These are phyloP conservation scores for Ascosphaera aggregata DNA, from an alignment of 2,329 filamentous ascomycete species.

Conservation along the genomic window DNA sequence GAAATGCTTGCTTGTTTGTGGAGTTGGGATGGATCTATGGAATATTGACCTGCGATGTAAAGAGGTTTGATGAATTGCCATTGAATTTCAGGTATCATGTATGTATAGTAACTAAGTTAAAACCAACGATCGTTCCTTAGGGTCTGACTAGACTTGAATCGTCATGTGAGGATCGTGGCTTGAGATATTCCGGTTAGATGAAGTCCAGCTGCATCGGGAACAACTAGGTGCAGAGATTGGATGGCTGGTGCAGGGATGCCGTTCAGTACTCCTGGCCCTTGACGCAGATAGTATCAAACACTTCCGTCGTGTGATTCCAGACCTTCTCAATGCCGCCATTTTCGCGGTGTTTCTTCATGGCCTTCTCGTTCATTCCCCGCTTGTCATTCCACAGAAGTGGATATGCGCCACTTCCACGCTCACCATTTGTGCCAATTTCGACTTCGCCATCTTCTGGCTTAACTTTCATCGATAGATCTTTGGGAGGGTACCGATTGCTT, in stretches of 20 bases:
- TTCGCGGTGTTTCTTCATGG: constrained; percentile 4
- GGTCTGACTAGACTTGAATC: background rate
- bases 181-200: no score
- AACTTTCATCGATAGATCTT: background rate
- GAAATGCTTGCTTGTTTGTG: constrained; percentile 18
- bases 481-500: constrained; percentile 4
- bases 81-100: background rate
- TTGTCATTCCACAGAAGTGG: constrained; percentile 6
- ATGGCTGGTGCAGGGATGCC: background rate
- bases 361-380: constrained; percentile 3
- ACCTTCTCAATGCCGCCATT: constrained; percentile 7
- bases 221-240: no score
- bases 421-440: constrained; percentile 6
- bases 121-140: background rate
- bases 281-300: constrained; percentile 6
- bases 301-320: constrained; percentile 7
- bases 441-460: constrained; percentile 2
- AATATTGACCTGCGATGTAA: constrained; percentile 3
- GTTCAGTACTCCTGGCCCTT: constrained; percentile 2
- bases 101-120: background rate
- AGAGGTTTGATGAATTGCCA: background rate
- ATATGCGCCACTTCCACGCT: constrained; percentile 7
- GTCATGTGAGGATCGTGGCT: background rate
- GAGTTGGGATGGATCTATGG: constrained; percentile 27
- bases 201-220: no score